Conservation (phyloP, 2,329 filamentous ascomycete species). For the Pseudogymnoascus sp. region DNA sequence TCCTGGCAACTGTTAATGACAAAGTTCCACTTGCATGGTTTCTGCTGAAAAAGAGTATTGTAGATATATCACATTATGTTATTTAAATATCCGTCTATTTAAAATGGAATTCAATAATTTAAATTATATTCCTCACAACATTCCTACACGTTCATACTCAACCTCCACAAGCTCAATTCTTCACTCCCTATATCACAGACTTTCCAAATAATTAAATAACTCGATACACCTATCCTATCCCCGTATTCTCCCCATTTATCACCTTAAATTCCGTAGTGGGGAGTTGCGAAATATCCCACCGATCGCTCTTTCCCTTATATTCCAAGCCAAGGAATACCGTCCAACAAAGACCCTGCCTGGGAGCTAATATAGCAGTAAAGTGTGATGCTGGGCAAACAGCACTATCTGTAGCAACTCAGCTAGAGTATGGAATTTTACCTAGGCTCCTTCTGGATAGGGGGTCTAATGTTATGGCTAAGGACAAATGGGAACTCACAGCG, state of each 20-base stretch:
- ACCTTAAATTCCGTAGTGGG: neutral
- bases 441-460: too few species aligned
- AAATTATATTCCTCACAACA: neutral
- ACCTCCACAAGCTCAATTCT: neutral
- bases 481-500: too few species aligned
- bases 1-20: too few species aligned
- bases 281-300: neutral
- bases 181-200: neutral
- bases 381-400: too few species aligned
- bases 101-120: neutral
- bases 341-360: constrained; percentile 4
- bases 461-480: too few species aligned
- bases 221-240: neutral
- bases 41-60: neutral
- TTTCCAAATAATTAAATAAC: neutral
- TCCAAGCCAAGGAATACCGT: neutral
- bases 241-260: neutral
- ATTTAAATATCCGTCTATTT: neutral
- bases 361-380: neutral
- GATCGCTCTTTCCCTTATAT: neutral
- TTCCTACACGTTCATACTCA: neutral
- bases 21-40: too few species aligned
- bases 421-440: too few species aligned
- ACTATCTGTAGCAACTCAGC: too few species aligned
- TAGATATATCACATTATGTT: neutral